These are phyloP conservation scores for Picochlorum sp. DNA, from an alignment of 139 green algal genomes.

Conservation along the genomic window DNA sequence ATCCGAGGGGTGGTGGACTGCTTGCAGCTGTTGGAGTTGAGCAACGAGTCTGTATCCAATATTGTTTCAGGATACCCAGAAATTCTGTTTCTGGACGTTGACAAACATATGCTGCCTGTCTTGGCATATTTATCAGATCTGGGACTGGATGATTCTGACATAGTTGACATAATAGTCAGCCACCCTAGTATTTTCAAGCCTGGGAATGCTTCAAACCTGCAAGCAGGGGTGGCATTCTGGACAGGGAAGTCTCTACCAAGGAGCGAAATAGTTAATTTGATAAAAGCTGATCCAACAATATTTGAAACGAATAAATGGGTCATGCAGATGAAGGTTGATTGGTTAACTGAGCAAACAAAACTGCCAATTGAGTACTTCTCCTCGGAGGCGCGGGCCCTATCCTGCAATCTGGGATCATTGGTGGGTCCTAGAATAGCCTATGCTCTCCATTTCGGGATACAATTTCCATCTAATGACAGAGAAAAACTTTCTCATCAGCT, in stretches of 20 bases:
- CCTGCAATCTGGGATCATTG: not conserved
- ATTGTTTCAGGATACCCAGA: conserved; percentile 9
- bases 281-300: conserved; percentile 5
- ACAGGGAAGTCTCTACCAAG: conserved; percentile 13
- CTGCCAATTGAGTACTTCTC: conserved; percentile 13
- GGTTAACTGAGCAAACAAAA: conserved; percentile 18
- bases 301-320: not conserved
- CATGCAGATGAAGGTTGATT: conserved; percentile 21
- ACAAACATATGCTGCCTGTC: conserved; percentile 16
- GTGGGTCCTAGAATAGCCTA: conserved; percentile 4
- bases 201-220: not conserved
- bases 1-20: conserved; percentile 2
- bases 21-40: conserved; percentile 17
- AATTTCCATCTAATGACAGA: not conserved
- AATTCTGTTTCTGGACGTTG: conserved; percentile 14
- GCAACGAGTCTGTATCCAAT: not conserved
- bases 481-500: not conserved
- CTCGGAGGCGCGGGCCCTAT: not conserved
- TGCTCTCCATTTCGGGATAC: not conserved
- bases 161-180: not conserved
- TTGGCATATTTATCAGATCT: conserved; percentile 19
- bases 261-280: not conserved
- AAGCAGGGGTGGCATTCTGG: conserved; percentile 18
- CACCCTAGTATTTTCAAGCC: conserved; percentile 2
- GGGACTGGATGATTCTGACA: not conserved